These are phyloP conservation scores for Penicillium griseofulvum DNA, from an alignment of 2,329 filamentous ascomycete genomes.

Conservation along the genomic window DNA sequence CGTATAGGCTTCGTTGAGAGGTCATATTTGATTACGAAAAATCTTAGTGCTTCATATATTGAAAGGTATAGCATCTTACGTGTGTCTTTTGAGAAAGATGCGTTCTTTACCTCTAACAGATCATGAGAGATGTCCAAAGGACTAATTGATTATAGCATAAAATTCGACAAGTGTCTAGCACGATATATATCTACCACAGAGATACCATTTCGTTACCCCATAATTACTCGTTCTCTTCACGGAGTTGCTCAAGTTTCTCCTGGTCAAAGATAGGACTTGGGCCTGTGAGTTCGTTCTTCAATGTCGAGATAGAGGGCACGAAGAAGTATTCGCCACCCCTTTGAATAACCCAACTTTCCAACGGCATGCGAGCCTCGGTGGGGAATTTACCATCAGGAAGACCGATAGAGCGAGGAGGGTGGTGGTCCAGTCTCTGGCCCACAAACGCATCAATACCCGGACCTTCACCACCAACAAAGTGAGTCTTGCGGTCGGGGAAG, in stretches of 20 bases:
- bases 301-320: conserved; percentile 40
- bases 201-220: background rate
- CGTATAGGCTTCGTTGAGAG: no score
- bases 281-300: conserved; percentile 4
- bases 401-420: conserved; percentile 15
- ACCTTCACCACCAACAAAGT: conserved; percentile 2
- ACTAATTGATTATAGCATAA: background rate
- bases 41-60: no score
- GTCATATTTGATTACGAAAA: no score
- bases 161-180: background rate
- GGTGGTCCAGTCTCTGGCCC: conserved; percentile 15
- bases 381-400: conserved; percentile 17
- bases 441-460: conserved; percentile 25
- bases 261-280: conserved; percentile 1
- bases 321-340: conserved; percentile 51
- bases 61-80: no score
- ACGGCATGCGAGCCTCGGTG: conserved; percentile 19
- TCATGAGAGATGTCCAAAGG: background rate
- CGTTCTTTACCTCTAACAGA: no score
- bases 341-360: conserved; percentile 40
- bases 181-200: background rate
- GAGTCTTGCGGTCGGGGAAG: conserved; percentile 18
- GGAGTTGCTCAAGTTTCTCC: background rate
- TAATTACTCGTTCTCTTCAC: background rate
- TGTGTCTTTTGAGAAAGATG: no score